Evolutionary conservation across 495 filamentous ascomycete species (phyloP).

Genomic region (Cudoniella acicularis): DNA sequence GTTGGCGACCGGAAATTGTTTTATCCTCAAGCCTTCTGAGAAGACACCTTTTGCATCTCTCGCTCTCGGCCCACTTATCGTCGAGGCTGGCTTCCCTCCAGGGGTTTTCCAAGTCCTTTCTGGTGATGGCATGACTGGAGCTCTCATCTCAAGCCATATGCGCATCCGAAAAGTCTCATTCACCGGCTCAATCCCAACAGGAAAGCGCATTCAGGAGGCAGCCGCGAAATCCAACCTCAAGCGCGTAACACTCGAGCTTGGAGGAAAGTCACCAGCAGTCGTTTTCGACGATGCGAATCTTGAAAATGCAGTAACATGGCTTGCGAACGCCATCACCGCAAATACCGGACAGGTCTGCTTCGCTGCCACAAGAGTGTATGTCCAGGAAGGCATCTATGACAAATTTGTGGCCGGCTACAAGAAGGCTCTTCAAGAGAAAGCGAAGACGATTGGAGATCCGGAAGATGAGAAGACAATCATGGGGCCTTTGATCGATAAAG

Average conservation of each 20-base stretch:
- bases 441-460: slow-evolving; percentile 51
- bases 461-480: slow-evolving; percentile 53
- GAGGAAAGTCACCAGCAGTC: slow-evolving; percentile 60
- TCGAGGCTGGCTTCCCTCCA: slow-evolving; percentile 67
- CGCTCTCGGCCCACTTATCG: slow-evolving; percentile 65
- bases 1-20: slow-evolving; percentile 74
- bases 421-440: slow-evolving; percentile 27
- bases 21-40: slow-evolving; percentile 76
- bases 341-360: slow-evolving; percentile 55
- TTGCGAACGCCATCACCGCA: slow-evolving; percentile 37
- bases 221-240: slow-evolving; percentile 60
- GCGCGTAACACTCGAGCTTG: slow-evolving; percentile 62
- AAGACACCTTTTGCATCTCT: slow-evolving; percentile 71
- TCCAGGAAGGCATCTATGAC: slow-evolving; percentile 53
- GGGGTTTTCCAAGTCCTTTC: slow-evolving; percentile 56
- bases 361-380: slow-evolving; percentile 47
- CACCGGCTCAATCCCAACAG: slow-evolving; percentile 57
- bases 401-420: slow-evolving; percentile 39
- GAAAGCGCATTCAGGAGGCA: slow-evolving; percentile 51
- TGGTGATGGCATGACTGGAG: slow-evolving; percentile 40
- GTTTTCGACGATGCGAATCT: slow-evolving; percentile 63
- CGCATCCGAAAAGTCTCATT: slow-evolving; percentile 60
- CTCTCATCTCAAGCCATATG: slow-evolving; percentile 49
- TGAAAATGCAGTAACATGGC: slow-evolving; percentile 46
- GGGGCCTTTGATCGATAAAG: slow-evolving; percentile 64